A percentile compares a stretch with the other conserved stretches of the same genome.
phyloP scores from a whole-genome alignment of 495 filamentous ascomycete genomes.

The Penicillium cinerascens region DNA sequence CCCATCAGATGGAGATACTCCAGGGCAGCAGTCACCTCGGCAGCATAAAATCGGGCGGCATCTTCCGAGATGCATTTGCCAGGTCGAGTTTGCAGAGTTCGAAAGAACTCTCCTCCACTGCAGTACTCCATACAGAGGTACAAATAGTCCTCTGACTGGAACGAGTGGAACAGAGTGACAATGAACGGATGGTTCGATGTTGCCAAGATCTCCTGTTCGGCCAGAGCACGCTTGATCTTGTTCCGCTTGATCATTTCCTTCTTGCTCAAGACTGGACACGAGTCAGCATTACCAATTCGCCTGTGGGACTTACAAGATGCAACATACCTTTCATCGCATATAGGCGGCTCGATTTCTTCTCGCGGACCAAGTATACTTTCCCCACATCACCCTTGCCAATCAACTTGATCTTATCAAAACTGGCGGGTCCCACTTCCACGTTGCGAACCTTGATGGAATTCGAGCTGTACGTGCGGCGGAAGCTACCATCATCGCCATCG shows the following conservation, averaged over 20 bases:
- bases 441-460: conserved; percentile 98
- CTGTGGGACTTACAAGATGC: neutral
- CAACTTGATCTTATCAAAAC: conserved; percentile 99
- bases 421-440: conserved; percentile 91
- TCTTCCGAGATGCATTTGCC: conserved; percentile 97
- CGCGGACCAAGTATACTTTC: conserved; percentile 94
- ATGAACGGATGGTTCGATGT: conserved; percentile 99
- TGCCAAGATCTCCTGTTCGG: conserved; percentile 95
- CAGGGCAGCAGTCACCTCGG: conserved; percentile 94
- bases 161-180: conserved; percentile 96
- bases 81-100: conserved; percentile 90
- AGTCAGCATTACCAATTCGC: conserved; percentile 8
- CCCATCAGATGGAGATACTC: conserved; percentile 99
- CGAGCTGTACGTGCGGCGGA: conserved; percentile 95
- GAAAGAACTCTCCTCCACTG: conserved; percentile 96
- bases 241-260: conserved; percentile 99
- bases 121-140: conserved; percentile 99
- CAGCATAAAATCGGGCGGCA: conserved; percentile 95
- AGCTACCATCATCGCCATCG: conserved; percentile 60
- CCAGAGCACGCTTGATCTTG: conserved; percentile 97
- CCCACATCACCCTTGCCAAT: conserved; percentile 98
- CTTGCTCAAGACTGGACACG: conserved; percentile 80
- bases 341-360: conserved; percentile 91
- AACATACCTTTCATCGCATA: conserved; percentile 96
- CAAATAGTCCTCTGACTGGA: conserved; percentile 97